Percentiles rank a stretch among this genome's conserved stretches.
Conservation (phyloP, 805 yeast genomes). For the Alloascoidea africana region DNA sequence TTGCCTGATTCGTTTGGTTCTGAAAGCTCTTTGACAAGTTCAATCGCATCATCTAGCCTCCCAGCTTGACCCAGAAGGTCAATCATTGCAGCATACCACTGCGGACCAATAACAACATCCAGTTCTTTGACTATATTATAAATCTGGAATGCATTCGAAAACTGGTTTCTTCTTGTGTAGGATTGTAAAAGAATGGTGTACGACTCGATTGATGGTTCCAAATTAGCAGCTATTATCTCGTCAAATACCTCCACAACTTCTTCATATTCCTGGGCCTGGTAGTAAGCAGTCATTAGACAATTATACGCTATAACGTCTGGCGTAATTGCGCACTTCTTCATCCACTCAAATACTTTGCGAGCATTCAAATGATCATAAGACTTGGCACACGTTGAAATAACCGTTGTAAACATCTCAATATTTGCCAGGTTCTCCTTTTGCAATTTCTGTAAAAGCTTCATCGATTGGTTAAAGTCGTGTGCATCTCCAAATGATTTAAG, state of each 20-base stretch:
- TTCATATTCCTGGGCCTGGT: slow-evolving; percentile 15
- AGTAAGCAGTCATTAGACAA: slow-evolving; percentile 16
- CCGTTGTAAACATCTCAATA: slow-evolving; percentile 10
- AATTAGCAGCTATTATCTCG: slow-evolving; percentile 9
- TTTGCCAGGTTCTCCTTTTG: slow-evolving; percentile 10
- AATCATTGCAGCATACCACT: slow-evolving; percentile 17
- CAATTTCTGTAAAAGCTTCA: slow-evolving; percentile 12
- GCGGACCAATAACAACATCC: slow-evolving; percentile 13
- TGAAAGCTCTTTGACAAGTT: slow-evolving; percentile 13
- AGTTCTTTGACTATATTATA: slow-evolving; percentile 13
- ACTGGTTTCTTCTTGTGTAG: not conserved
- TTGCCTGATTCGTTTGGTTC: slow-evolving; percentile 4
- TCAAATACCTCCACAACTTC: slow-evolving; percentile 17
- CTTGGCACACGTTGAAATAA: slow-evolving; percentile 15
- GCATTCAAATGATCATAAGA: slow-evolving; percentile 14
- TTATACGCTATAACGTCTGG: slow-evolving; percentile 16
- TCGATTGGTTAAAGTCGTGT: slow-evolving; percentile 20
- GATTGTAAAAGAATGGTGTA: slow-evolving; percentile 10
- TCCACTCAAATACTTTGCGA: slow-evolving; percentile 13
- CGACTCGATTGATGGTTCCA: slow-evolving; percentile 10
- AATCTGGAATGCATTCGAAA: slow-evolving; percentile 5
- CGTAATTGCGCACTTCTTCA: slow-evolving; percentile 8
- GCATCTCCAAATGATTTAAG: slow-evolving; percentile 21
- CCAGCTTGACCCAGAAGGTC: slow-evolving; percentile 18
- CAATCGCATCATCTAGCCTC: slow-evolving; percentile 21